Evolutionary conservation across 805 yeast genomes (phyloP), one percentile per base, ranked within the genome.

Genomic region (Candida mattraensis): DNA sequence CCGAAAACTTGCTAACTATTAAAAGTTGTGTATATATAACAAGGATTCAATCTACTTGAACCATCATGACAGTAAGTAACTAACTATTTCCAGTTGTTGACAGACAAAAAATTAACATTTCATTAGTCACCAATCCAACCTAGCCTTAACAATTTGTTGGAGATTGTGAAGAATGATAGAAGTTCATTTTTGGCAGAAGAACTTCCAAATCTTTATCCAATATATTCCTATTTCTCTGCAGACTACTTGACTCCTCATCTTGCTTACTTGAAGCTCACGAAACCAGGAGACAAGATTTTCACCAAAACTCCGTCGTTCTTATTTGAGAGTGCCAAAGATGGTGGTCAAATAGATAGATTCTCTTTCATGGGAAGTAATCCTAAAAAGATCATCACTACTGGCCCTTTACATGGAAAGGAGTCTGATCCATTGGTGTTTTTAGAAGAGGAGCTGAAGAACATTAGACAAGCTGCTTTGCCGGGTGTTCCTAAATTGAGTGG

Each of bases 301-400:
- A 56, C 65, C 13, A 72, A 83, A 47, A 53, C 70, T 0, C 83
- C 83, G 24, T 83, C 95, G 3, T 89, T 91, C 52, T 66, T 93
- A 34, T 76, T 93, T 48, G 99, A 93, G 61, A 79, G 91, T 49
- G 95, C 98, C 2, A 75, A 74, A 42, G 86, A 86, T 40, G 96
- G 96, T 33, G 96, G 89, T 56, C 80, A 83, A 29, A 77, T 93
- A 19, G 95, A 86, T 44, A 70, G 99, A 48, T 93, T 82, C 63
- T 87, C 97, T 1, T 91, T 89, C 59, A 79, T 93, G 56, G 99
- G 99, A 3, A 70, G 81, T 29, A 75, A 76, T 17, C 99, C 99
- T 11, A 76, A 82, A 42, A 85, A 88, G 51, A 70, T 83, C 36
- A 83, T 93, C 50, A 76, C 72, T 42, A 89, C 98, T 2, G 97